Base-by-base conservation (phyloP, 768 basidiomycete species). In the Hemileccinum impolitum region DNA sequence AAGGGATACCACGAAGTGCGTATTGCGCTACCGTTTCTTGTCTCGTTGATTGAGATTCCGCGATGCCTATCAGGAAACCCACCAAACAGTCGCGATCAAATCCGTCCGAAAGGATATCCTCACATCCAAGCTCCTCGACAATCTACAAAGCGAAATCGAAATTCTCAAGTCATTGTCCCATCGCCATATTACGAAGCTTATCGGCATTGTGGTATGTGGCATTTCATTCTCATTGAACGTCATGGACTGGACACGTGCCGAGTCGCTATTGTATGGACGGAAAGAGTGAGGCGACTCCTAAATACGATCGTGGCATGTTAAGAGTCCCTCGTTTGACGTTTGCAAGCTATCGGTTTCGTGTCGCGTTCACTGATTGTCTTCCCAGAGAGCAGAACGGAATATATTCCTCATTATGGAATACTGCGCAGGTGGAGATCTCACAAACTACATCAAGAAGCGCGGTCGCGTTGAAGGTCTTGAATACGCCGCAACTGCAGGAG, bases 331-430 rank as follows among this genome's bases (percentile, higher is more conserved):
- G 17, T 23, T 45, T 40, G 32, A 48, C 30, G 9, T 47, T 23
- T 23, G 23, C 3, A 23, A 23, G 6, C 23, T 23, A 13, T 39
- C 1, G 6, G 12, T 32, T 31, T 49, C 36, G 19, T 43, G n/a
- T 45, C 34, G 13, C 31, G 13, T 51, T 69, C 43, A 56, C 18
- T 18, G 12, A 6, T 28, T 18, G 35, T 39, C 44, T 8, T 45
- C 36, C 31, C 51, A 89, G 87, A 80, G 84, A 40, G 84, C 85
- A 3, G 85, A 89, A 57, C 77, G 77, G 48, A 80, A 87, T 59
- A 87, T 90, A 60, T 97, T 96, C 72, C 84, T 99, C 48, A 87
- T 99, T 60, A 99, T 98, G 87, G 95, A 96, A 60, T 97, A 82
- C 67, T 98, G 96, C 65, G 83, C 93, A 1, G 95, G 94, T 2